These are phyloP conservation scores for Candida vaughaniae DNA, from an alignment of 805 yeast genomes.

Conservation along the genomic window DNA sequence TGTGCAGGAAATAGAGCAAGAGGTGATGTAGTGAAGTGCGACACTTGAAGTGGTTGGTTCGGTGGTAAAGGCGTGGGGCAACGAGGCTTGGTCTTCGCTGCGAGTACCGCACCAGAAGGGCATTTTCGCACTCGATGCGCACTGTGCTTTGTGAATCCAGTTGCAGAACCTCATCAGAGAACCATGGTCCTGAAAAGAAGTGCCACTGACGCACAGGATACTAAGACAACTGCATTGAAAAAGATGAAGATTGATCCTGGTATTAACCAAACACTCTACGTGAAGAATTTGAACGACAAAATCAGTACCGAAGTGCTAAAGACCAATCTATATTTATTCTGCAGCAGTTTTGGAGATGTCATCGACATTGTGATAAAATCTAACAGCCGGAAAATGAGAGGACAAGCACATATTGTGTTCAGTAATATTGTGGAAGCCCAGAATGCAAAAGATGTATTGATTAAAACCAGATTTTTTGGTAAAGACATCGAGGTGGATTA, in stretches of 20 bases:
- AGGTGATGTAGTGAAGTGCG: background rate
- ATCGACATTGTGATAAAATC: constrained; percentile 44
- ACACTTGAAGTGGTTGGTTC: too few species aligned
- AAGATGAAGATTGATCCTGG: constrained; percentile 5
- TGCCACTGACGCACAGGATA: background rate
- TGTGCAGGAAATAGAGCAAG: constrained; percentile 6
- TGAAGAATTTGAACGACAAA: constrained; percentile 60
- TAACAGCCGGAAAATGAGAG: constrained; percentile 48
- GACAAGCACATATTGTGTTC: constrained; percentile 66
- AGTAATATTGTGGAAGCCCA: constrained; percentile 50
- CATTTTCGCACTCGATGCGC: too few species aligned
- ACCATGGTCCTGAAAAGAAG: background rate
- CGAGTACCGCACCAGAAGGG: too few species aligned
- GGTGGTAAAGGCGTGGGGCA: too few species aligned
- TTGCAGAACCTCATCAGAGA: too few species aligned
- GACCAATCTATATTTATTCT: constrained; percentile 56
- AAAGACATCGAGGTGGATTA: constrained; percentile 47
- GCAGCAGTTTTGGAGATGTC: constrained; percentile 66
- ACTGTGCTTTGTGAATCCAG: too few species aligned
- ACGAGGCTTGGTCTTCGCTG: too few species aligned
- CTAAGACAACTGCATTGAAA: background rate
- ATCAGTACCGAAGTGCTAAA: constrained; percentile 44
- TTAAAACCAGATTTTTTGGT: constrained; percentile 52
- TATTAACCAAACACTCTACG: constrained; percentile 48
- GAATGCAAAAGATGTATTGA: constrained; percentile 47